Base-by-base conservation (phyloP, 2,329 filamentous ascomycete genomes). In the Aspergillus alliaceus region DNA sequence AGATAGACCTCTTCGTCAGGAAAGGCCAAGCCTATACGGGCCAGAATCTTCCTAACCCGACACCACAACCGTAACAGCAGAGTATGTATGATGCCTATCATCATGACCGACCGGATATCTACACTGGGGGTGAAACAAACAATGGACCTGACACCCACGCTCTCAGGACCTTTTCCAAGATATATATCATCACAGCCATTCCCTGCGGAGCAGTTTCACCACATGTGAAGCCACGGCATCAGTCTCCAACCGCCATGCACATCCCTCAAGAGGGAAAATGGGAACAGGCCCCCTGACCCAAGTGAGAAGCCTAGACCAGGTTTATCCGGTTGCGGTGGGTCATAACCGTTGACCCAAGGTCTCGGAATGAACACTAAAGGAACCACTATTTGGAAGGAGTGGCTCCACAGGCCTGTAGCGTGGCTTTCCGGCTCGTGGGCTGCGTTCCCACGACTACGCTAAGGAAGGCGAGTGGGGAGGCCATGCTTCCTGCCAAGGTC, bases 1-100 rank as follows among this genome's bases (percentile, higher is more conserved):
- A 69, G 55, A 12, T 70, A 70, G 3, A 63, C 35, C 15, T 44
- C 34, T 8, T 57, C 55, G n/a, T 48, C 18, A 22, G 29, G 29
- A 15, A 18, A 48, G 18, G 22, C n/a, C 3, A 22, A 48, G 18
- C 27, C 11, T 7, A 14, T 31, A n/a, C 44, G 27, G 27, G 27
- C 27, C 11, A 48, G 9, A 12, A 15, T 4, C 25, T 34, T 48
- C n/a, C 18, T 22, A 14, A 32, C 2, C 9, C 44, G 44, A 14
- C 20, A 27, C 44, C 44, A 48, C 12, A 32, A n/a, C 15, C n/a
- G 32, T 48, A 32, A 32, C 44, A 48, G 9, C n/a, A 48, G n/a
- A 14, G 44, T 32, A 22, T 32, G 29, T 9, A 48, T 5, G 5
- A 22, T 8, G 1, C 44, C 27, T 18, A 48, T 12, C n/a, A 48